These are phyloP conservation scores for Cytospora leucostoma DNA, from an alignment of 2,329 filamentous ascomycete species.

Conservation along the genomic window DNA sequence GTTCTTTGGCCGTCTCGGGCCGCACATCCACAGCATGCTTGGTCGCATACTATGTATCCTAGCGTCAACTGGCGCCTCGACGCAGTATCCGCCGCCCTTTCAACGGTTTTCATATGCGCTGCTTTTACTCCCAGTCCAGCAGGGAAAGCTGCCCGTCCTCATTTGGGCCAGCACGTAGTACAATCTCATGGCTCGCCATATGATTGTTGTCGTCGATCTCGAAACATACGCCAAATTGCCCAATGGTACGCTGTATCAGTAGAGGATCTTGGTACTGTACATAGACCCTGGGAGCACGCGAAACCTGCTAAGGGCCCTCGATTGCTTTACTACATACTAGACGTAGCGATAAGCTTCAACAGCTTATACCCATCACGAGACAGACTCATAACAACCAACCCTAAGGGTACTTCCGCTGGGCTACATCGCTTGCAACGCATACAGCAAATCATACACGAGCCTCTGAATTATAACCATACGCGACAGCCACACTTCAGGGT, in stretches of 20 bases:
- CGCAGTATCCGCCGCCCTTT: not conserved
- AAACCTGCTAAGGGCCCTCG: too few species aligned
- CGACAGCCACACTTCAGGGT: not conserved
- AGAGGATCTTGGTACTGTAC: too few species aligned
- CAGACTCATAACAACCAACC: not conserved
- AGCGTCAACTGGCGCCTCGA: constrained; percentile 6
- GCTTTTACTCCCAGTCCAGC: too few species aligned
- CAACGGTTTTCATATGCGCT: not conserved
- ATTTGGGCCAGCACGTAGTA: too few species aligned
- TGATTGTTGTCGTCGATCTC: too few species aligned
- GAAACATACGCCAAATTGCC: too few species aligned
- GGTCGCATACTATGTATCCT: not conserved
- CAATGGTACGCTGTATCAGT: too few species aligned
- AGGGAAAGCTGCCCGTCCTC: too few species aligned
- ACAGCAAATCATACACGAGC: not conserved
- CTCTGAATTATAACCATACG: too few species aligned
- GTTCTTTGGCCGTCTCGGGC: not conserved
- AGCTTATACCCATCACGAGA: not conserved
- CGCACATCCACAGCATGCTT: not conserved
- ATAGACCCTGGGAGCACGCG: too few species aligned
- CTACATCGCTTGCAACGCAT: not conserved
- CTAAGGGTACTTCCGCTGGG: not conserved
- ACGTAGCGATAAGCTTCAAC: not conserved
- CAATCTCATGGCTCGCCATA: too few species aligned
- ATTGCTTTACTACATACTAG: not conserved